A percentile compares a stretch with the other conserved stretches of the same genome.
phyloP scores from a whole-genome alignment of 345 rosid genomes.

The Euclidium syriacum region DNA sequence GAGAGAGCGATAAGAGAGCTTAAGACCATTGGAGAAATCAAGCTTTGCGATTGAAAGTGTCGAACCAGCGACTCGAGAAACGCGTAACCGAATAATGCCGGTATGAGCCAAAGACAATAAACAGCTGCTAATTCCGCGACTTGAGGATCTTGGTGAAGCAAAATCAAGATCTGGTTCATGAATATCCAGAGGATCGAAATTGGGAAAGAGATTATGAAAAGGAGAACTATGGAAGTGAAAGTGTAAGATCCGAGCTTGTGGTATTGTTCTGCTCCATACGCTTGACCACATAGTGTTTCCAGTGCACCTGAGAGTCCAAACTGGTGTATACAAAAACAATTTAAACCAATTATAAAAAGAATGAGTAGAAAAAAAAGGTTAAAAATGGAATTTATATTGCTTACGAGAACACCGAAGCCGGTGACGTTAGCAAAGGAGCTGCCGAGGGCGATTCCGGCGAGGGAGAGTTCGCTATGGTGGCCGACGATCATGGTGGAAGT shows the following conservation, averaged over 20 bases:
- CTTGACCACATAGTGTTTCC: constrained; percentile 88
- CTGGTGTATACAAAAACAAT: constrained; percentile 5
- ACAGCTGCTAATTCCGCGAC: constrained; percentile 21
- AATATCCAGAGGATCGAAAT: constrained; percentile 29
- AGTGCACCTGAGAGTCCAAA: constrained; percentile 70
- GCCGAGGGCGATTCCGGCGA: constrained; percentile 30
- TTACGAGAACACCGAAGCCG: constrained; percentile 33
- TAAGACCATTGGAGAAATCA: constrained; percentile 30
- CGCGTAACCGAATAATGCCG: constrained; percentile 27
- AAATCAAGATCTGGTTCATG: constrained; percentile 23
- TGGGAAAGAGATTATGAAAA: constrained; percentile 16
- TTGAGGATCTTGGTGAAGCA: constrained; percentile 33
- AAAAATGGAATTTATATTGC: neutral
- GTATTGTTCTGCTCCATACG: constrained; percentile 71
- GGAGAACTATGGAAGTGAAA: constrained; percentile 19
- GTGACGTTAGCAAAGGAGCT: constrained; percentile 33
- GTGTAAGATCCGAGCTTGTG: constrained; percentile 32
- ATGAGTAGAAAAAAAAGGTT: neutral
- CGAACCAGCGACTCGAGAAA: constrained; percentile 28
- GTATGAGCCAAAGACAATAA: constrained; percentile 27
- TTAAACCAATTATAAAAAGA: neutral
- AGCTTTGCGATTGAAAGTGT: constrained; percentile 23
- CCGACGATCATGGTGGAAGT: constrained; percentile 32
- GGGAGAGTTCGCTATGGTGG: constrained; percentile 24
- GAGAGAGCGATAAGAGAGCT: constrained; percentile 23